Evolutionary conservation across 2,329 filamentous ascomycete species (phyloP), one percentile per base, ranked within the genome.

Genomic region (Penicillium psychrosexuale): DNA sequence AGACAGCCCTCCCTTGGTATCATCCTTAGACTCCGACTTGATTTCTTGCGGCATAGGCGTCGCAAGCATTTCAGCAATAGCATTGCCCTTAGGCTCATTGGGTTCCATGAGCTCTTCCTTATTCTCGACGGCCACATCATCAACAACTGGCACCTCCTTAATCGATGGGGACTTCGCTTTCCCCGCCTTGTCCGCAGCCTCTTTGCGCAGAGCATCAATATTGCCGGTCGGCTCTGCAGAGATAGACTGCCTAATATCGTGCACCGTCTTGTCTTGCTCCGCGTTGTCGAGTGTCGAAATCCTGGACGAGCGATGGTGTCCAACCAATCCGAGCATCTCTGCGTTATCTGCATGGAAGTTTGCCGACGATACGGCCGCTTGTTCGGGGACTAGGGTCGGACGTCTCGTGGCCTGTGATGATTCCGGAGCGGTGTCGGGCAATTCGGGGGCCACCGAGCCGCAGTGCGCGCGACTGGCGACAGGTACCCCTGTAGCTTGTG

Each of bases 221-320:
- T 66, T 62, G 13, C 60, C 64, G 22, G 61, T 58, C 12, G 56
- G 51, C 12, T 58, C 60, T 3, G 65, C 66, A 4, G 70, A 70
- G 34, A 76, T 68, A 5, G 73, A 75, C 42, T 69, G 67, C 11
- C 73, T 67, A 37, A 76, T 64, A 53, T 76, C 73, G 39, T 67
- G 63, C 17, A 68, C 66, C 6, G 71, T 63, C 52, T 71, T 65
- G n/a, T 70, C 67, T 30, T 67, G 66, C 51, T 73, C 73, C 36
- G 66, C 69, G 15, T 66, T 60, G 15, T 69, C 69, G 0, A 68
- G 67, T 4, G 66, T 66, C 24, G 71, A 71, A 8, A 75, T 62
- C 31, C 70, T 70, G 8, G 72, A 72, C 0, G 66, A 66, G 24
- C 71, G 72, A 56, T 75, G 73, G 57, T 75, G 73, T 49, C 66